Conservation (phyloP, 1,284 basidiomycete species). For the Moesziomyces antarcticus region DNA sequence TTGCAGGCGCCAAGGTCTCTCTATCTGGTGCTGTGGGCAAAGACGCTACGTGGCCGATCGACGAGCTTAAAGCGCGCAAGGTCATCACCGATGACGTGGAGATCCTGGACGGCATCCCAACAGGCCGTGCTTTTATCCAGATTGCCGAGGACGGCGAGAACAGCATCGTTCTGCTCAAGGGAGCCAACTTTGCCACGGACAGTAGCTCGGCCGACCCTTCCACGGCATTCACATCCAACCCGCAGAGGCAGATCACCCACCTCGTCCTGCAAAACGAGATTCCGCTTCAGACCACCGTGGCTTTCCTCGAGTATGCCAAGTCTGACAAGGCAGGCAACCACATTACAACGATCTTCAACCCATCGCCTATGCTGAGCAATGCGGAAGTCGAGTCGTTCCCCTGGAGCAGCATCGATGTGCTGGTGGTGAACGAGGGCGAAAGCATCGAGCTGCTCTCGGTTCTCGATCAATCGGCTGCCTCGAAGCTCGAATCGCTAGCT, state of each 20-base stretch:
- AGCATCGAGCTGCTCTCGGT: conserved; percentile 63
- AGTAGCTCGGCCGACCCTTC: conserved; percentile 34
- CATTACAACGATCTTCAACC: conserved; percentile 71
- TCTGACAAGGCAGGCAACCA: conserved; percentile 14
- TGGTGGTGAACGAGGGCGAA: conserved; percentile 73
- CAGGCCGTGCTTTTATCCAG: conserved; percentile 66
- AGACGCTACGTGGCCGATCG: conserved; percentile 63
- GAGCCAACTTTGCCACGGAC: conserved; percentile 58
- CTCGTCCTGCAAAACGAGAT: conserved; percentile 74
- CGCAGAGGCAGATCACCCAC: conserved; percentile 65
- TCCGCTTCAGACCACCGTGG: conserved; percentile 70
- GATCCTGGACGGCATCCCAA: conserved; percentile 46
- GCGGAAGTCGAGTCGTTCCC: conserved; percentile 69
- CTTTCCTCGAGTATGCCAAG: conserved; percentile 66
- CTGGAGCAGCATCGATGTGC: conserved; percentile 70
- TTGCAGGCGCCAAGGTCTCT: conserved; percentile 51
- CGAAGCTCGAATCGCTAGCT: conserved; percentile 12
- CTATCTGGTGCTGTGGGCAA: conserved; percentile 59
- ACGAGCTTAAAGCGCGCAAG: conserved; percentile 51
- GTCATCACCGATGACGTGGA: conserved; percentile 51
- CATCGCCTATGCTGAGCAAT: conserved; percentile 71
- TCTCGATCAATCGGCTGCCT: conserved; percentile 17
- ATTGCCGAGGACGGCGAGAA: conserved; percentile 65
- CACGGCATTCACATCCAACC: conserved; percentile 13
- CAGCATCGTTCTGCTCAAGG: conserved; percentile 64